phyloP scores from a whole-genome alignment of 2,329 filamentous ascomycete genomes.

The Colletotrichum magnum region DNA sequence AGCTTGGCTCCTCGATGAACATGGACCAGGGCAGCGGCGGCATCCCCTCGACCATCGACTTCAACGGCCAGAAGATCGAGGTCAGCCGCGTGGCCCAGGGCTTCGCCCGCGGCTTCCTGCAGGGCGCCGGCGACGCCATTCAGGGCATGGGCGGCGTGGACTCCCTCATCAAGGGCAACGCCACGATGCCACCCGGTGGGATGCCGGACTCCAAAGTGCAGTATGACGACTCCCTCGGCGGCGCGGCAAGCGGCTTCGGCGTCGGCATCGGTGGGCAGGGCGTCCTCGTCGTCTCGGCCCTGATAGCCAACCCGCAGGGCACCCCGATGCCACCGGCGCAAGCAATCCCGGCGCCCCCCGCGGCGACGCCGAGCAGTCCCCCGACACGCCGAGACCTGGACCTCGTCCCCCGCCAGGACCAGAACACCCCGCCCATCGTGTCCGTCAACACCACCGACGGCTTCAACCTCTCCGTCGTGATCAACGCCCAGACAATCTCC shows the following conservation, averaged over 20 bases:
- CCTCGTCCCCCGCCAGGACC: slow-evolving; percentile 27
- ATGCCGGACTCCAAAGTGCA: slow-evolving; percentile 45
- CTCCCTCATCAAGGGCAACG: slow-evolving; percentile 48
- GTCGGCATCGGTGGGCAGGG: slow-evolving; percentile 52
- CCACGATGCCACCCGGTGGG: slow-evolving; percentile 40
- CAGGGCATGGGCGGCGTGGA: slow-evolving; percentile 50
- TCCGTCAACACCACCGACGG: slow-evolving; percentile 37
- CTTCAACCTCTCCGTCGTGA: slow-evolving; percentile 47
- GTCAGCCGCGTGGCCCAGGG: slow-evolving; percentile 51
- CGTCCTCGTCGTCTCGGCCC: slow-evolving; percentile 48
- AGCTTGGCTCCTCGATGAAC: slow-evolving; percentile 20
- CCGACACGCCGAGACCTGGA: slow-evolving; percentile 9
- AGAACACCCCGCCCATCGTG: slow-evolving; percentile 28
- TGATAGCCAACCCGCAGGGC: slow-evolving; percentile 45
- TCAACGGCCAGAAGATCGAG: slow-evolving; percentile 41
- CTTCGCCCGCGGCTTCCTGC: slow-evolving; percentile 51
- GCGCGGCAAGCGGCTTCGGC: slow-evolving; percentile 53
- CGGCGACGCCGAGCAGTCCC: background rate
- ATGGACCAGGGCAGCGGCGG: slow-evolving; percentile 17
- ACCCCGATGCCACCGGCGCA: slow-evolving; percentile 8
- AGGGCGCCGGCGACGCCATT: slow-evolving; percentile 52
- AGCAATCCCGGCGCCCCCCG: background rate
- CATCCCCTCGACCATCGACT: slow-evolving; percentile 41
- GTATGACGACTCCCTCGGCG: slow-evolving; percentile 53
- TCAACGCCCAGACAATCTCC: slow-evolving; percentile 49